Evolutionary conservation across 352 stramenopile species (phyloP), one percentile per base, ranked within the genome.

Genomic region (Phytophthora fragariae): DNA sequence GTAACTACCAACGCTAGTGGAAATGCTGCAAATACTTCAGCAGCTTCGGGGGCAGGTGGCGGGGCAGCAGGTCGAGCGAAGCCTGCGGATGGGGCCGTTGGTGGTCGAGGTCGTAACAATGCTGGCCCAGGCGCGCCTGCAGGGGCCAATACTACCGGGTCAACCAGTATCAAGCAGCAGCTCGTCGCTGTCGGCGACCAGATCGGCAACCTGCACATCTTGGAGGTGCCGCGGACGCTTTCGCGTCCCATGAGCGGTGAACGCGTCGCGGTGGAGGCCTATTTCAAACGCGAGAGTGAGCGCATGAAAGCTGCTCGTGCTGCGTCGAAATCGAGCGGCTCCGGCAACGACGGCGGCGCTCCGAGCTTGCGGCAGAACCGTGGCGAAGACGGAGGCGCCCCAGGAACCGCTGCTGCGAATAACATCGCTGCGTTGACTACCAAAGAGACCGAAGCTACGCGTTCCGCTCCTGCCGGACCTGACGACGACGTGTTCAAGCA

Each of bases 151-250:
- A 54, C 46, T 1, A 70, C 53, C 21, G 46, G 69, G 17, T 79
- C 37, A 31, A 73, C 79, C 12, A 82, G 77, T 37, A 77, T 88
- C 57, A 95, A 97, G 77, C 89, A 97, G 70, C 92, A 98, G 77
- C 84, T 98, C 56, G 82, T 98, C 19, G 92, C 92, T 17, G 86
- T 98, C 55, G 95, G 95, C 47, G 94, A 98, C 68, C 86, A 96
- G 68, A 93, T 90, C 31, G 95, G 95, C 1, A 98, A 97, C 73
- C 77, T 98, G 46, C 94, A 98, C 75, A 95, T 98, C 64, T 86
- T 98, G 66, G 90, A 98, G 64, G 88, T 98, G 57, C 95, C 93
- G 24, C 82, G 92, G n/a, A 95, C 89, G 27, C 68, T 98, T 12
- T 93, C 91, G 49, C 82, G 92, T n/a, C 85, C 87, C n/a, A 83